phyloP scores from a whole-genome alignment of 2,329 filamentous ascomycete genomes.

The Juglanconis sp. region DNA sequence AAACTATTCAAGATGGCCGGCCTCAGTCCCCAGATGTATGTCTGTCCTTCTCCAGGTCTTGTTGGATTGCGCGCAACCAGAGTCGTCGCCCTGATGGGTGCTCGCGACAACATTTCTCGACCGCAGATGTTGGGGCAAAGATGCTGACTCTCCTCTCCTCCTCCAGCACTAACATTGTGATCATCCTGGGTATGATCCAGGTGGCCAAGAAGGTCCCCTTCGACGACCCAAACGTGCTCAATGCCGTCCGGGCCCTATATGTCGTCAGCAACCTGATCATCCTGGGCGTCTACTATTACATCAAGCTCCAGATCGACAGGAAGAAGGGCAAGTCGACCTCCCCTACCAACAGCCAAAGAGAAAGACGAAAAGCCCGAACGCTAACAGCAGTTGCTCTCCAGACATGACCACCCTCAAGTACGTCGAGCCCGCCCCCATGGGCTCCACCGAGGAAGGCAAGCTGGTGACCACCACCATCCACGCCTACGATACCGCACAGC shows the following conservation, averaged over 20 bases:
- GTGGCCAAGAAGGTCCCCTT: conserved; percentile 94
- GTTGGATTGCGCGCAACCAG: neutral
- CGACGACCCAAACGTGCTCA: conserved; percentile 69
- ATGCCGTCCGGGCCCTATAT: conserved; percentile 53
- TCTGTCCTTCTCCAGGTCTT: conserved; percentile 3
- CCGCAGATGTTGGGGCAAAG: no score
- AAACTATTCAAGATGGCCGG: conserved; percentile 50
- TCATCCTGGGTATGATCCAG: conserved; percentile 98
- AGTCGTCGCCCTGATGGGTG: neutral
- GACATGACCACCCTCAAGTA: conserved; percentile 98
- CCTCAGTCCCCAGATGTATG: conserved; percentile 64
- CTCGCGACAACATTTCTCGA: conserved; percentile 6
- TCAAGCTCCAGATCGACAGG: conserved; percentile 81
- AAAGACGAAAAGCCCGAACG: neutral
- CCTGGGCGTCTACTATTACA: conserved; percentile 77
- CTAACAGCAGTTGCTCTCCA: conserved; percentile 33
- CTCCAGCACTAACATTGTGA: conserved; percentile 80
- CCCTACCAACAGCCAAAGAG: no score
- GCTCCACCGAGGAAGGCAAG: conserved; percentile 90
- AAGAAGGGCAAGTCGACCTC: conserved; percentile 76
- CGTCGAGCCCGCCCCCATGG: conserved; percentile 92
- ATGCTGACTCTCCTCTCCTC: conserved; percentile 22
- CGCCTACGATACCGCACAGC: conserved; percentile 87
- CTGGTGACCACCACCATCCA: conserved; percentile 94
- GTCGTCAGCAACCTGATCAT: conserved; percentile 75